Evolutionary conservation across 352 stramenopile species (phyloP), one percentile per base, ranked within the genome.

Genomic region (Pythium periplocum): DNA sequence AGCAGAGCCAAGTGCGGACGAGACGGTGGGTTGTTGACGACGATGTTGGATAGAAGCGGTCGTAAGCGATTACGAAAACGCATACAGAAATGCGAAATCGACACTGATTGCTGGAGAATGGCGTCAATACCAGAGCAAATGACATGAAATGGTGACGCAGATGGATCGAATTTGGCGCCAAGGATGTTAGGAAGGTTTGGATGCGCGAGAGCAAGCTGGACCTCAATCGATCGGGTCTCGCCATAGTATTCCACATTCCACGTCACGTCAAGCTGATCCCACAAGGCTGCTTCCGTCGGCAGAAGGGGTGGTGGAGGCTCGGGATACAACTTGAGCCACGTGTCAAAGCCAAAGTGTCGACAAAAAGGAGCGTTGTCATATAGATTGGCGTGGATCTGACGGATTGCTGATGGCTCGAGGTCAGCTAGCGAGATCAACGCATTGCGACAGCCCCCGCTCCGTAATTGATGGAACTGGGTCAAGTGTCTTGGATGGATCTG

Each of bases 401-500:
- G 71, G 31, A 90, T 69, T 6, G 56, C 72, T 6, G 61, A 17
- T 1, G 72, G 45, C 8, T 62, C 69, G 10, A 87, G 34, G 35
- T 90, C 79, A 1, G 76, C 75, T 11, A 75, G 59, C 3, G 76
- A 82, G 2, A 81, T 48, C 11, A 76, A 26, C 4, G 48, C 47
- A 33, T 78, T 62, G 1, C 45, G 42, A 53, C 79, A 90, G 8
- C 48, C 6, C 0, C 37, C 32, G 4, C 73, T 55, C 4, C 62
- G 70, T 3, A 85, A 41, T 12, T 83, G 78, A 30, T 58, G 43
- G 42, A 90, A 80, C 6, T 56, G 40, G 10, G 57, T 26, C 1
- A 78, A 33, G 45, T 87, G 71, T 26, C 66, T 34, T 1, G 70
- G 54, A 10, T 71, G 69, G 0, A 87, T 71, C 47, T 85, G 68